A percentile compares a stretch with the other conserved stretches of the same genome.
Conservation (phyloP, 805 yeast genomes). For the Candida maltosa region DNA sequence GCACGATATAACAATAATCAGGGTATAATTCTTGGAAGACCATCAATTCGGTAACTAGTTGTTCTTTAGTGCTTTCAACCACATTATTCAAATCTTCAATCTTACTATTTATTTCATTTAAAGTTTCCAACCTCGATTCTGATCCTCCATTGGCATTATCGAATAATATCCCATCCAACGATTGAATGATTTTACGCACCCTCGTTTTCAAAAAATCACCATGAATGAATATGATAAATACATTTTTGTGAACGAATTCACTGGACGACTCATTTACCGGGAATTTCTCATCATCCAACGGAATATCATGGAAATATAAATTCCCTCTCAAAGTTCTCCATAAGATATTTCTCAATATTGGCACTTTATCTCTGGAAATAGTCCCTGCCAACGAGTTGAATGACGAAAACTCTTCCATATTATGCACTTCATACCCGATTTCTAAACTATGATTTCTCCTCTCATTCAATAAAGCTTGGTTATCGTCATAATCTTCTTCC, state of each 20-base stretch:
- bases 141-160: slow-evolving; percentile 33
- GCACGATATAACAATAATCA: slow-evolving; percentile 31
- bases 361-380: slow-evolving; percentile 32
- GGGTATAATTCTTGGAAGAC: slow-evolving; percentile 33
- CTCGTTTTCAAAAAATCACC: slow-evolving; percentile 35
- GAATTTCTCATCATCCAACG: slow-evolving; percentile 22
- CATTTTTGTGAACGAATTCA: slow-evolving; percentile 26
- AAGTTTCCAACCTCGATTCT: slow-evolving; percentile 19
- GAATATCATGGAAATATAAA: slow-evolving; percentile 37
- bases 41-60: slow-evolving; percentile 35
- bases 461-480: slow-evolving; percentile 25
- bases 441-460: slow-evolving; percentile 18
- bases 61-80: slow-evolving; percentile 30
- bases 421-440: slow-evolving; percentile 17
- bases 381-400: slow-evolving; percentile 36
- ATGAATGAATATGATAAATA: slow-evolving; percentile 38
- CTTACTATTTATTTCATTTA: slow-evolving; percentile 28
- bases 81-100: slow-evolving; percentile 31
- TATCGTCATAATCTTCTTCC: slow-evolving; percentile 17
- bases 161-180: slow-evolving; percentile 36
- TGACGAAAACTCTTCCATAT: slow-evolving; percentile 19
- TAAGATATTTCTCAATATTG: slow-evolving; percentile 34
- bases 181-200: slow-evolving; percentile 32
- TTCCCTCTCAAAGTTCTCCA: slow-evolving; percentile 45
- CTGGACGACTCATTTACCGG: slow-evolving; percentile 9